These are phyloP conservation scores for Aethionema arabicum DNA, from an alignment of 345 rosid species.

Conservation along the genomic window DNA sequence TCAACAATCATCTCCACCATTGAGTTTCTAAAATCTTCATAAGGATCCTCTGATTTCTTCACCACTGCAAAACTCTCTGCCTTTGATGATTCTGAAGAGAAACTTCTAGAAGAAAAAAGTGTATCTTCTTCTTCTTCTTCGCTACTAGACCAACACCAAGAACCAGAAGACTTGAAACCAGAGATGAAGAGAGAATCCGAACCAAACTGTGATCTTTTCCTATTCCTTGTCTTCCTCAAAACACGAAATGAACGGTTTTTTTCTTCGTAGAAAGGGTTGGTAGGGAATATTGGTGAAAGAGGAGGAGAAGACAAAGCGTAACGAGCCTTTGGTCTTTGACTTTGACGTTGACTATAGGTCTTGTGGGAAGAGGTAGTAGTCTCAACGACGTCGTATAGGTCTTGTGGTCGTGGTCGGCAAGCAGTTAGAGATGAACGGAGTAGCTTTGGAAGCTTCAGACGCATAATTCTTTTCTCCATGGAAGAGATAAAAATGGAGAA, in stretches of 20 bases:
- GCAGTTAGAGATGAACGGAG: constrained; percentile 59
- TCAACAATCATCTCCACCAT: constrained; percentile 90
- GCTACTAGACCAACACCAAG: constrained; percentile 63
- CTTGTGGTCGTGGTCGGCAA: constrained; percentile 55
- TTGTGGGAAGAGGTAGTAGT: constrained; percentile 33
- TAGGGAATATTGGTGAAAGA: constrained; percentile 41
- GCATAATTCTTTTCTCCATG: constrained; percentile 71
- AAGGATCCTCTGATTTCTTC: constrained; percentile 71
- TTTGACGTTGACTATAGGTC: constrained; percentile 20
- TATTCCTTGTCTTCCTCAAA: constrained; percentile 27
- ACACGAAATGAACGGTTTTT: constrained; percentile 33
- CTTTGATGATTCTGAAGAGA: constrained; percentile 65
- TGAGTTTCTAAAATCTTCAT: constrained; percentile 65
- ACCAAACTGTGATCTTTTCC: constrained; percentile 19
- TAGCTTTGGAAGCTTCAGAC: constrained; percentile 59
- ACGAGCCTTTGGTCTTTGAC: constrained; percentile 16
- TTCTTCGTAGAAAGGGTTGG: constrained; percentile 43
- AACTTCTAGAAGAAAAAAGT: constrained; percentile 66
- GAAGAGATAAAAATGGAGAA: constrained; percentile 13
- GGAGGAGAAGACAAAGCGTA: neutral
- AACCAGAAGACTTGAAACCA: constrained; percentile 30
- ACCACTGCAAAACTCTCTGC: constrained; percentile 80
- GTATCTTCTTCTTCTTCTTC: constrained; percentile 67
- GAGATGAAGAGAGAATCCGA: constrained; percentile 42
- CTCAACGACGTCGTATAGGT: constrained; percentile 58